Percentiles rank a stretch among this genome's conserved stretches.
phyloP scores from a whole-genome alignment of 768 basidiomycete genomes.

The Kwoniella sp. region DNA sequence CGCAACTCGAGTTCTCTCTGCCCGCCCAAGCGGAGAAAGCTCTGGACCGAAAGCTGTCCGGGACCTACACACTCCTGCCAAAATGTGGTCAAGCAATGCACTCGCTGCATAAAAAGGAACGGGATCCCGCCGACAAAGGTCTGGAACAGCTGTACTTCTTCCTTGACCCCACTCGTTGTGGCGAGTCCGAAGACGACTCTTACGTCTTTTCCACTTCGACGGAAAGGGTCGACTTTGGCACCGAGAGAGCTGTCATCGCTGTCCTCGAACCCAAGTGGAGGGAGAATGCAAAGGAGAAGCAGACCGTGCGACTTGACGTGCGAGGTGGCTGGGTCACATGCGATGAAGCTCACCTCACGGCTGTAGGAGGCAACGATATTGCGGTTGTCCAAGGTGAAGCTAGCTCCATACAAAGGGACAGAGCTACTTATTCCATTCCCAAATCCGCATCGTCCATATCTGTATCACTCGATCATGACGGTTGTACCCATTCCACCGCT shows the following conservation, averaged over 20 bases:
- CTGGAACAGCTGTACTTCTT: conserved; percentile 73
- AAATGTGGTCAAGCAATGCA: conserved; percentile 87
- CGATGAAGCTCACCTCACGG: conserved; percentile 62
- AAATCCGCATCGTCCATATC: conserved; percentile 58
- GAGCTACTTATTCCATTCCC: conserved; percentile 71
- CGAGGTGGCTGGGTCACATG: conserved; percentile 69
- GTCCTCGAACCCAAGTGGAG: conserved; percentile 77
- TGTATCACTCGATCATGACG: conserved; percentile 63
- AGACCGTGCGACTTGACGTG: conserved; percentile 65
- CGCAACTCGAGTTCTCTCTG: conserved; percentile 68
- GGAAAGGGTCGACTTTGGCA: conserved; percentile 77
- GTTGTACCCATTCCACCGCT: conserved; percentile 75
- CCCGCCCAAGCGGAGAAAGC: conserved; percentile 57
- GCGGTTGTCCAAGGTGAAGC: conserved; percentile 31
- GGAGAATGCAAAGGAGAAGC: conserved; percentile 60
- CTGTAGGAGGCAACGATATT: conserved; percentile 36
- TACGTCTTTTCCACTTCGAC: conserved; percentile 83
- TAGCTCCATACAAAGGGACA: conserved; percentile 17
- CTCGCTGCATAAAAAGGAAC: conserved; percentile 71
- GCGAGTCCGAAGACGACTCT: conserved; percentile 71
- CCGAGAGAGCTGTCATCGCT: conserved; percentile 75
- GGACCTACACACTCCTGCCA: conserved; percentile 74
- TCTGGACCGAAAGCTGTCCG: conserved; percentile 79
- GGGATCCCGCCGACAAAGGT: conserved; percentile 58
- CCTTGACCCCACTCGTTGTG: conserved; percentile 75